A percentile compares a stretch with the other conserved stretches of the same genome.
These are phyloP conservation scores for Chrysoporthe cubensis DNA, from an alignment of 2,329 filamentous ascomycete genomes.

Conservation along the genomic window DNA sequence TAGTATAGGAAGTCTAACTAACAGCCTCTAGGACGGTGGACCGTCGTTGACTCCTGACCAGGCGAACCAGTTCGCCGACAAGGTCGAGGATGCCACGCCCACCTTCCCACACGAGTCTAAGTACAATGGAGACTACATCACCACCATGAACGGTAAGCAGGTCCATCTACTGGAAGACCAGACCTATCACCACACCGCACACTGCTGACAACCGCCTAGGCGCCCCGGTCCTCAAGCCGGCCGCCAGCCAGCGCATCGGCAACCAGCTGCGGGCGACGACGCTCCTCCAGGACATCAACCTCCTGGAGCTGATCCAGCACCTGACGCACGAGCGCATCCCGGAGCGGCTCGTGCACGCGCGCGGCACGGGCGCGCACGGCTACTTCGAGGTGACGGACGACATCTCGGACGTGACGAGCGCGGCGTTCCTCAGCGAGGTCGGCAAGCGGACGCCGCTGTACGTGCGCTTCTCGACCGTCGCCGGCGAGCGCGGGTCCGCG, in stretches of 20 bases:
- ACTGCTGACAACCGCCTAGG: not conserved
- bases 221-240: conserved; percentile 14
- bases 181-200: not conserved
- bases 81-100: conserved; percentile 1
- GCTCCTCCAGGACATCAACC: conserved; percentile 18
- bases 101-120: not conserved
- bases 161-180: not conserved
- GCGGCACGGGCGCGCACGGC: conserved; percentile 54
- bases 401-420: conserved; percentile 57
- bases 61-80: conserved; percentile 1
- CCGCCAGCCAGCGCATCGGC: conserved; percentile 17
- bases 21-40: not conserved
- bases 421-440: conserved; percentile 55
- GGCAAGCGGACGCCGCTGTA: conserved; percentile 58
- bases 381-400: conserved; percentile 66
- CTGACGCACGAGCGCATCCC: conserved; percentile 17
- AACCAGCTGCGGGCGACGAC: conserved; percentile 12
- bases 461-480: conserved; percentile 23
- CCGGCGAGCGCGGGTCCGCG: conserved; percentile 37
- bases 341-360: conserved; percentile 50
- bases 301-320: conserved; percentile 19
- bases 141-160: conserved; percentile 15
- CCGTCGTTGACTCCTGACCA: not conserved
- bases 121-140: conserved; percentile 6
- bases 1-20: not conserved